Evolutionary conservation across 768 basidiomycete genomes (phyloP).

Genomic region (Kwoniella sp.): DNA sequence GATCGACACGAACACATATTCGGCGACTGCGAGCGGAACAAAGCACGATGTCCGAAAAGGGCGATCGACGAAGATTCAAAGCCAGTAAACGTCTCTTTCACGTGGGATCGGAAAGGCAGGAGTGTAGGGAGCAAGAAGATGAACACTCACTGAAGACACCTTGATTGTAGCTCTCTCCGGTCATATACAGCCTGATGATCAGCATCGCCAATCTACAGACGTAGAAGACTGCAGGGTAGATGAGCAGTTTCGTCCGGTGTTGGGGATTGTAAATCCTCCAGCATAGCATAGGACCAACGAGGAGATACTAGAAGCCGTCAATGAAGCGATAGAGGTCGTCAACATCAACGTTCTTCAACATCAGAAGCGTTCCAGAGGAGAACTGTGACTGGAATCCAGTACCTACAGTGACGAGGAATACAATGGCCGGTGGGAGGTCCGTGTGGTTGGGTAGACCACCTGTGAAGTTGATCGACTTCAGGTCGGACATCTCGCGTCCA

Average conservation of each 20-base stretch:
- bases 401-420: conserved; percentile 31
- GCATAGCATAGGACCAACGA: conserved; percentile 11
- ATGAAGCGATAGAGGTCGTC: neutral
- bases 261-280: conserved; percentile 4
- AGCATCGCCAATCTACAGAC: conserved; percentile 22
- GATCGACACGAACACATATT: conserved; percentile 25
- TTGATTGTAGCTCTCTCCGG: conserved; percentile 1
- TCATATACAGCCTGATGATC: conserved; percentile 19
- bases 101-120: too few relatives aligned
- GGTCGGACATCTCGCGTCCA: neutral
- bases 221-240: conserved; percentile 24
- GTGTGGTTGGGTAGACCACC: conserved; percentile 24
- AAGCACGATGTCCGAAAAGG: neutral
- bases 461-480: conserved; percentile 25
- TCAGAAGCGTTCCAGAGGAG: too few relatives aligned
- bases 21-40: conserved; percentile 18
- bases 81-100: too few relatives aligned
- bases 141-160: neutral
- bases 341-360: too few relatives aligned
- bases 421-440: conserved; percentile 30
- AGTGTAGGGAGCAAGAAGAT: neutral
- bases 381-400: neutral
- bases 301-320: conserved; percentile 1
- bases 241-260: conserved; percentile 15
- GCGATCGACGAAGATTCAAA: too few relatives aligned